Evolutionary conservation across 192 early-diverging fungal genomes (phyloP), one percentile per base, ranked within the genome.

Genomic region (Allomyces macrogynus): DNA sequence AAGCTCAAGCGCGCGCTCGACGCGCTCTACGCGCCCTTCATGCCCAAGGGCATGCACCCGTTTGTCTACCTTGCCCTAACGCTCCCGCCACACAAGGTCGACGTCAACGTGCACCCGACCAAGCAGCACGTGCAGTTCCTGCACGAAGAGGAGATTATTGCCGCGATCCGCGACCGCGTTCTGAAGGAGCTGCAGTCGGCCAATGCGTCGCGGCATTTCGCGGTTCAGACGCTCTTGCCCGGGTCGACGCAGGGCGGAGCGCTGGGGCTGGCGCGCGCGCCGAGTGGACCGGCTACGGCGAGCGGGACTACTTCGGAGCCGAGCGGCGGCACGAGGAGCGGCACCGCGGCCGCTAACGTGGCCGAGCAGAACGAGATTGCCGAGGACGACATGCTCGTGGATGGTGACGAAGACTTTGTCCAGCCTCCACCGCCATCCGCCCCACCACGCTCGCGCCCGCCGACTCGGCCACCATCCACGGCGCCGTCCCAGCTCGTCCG

Each of bases 91-190:
- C 73, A 83, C 61, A 91, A 89, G 66, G 86, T 99, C 3, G 96
- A 99, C 70, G 96, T 99, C 1, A 99, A 99, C 71, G 91, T 99
- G 1, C 96, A 97, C 73, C 94, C 96, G 1, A 95, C 96, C 32
- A 99, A 99, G 67, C 80, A 86, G 10, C 87, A 93, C 77, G 91
- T 97, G 24, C 86, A 88, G 60, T 96, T 99, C 67, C 73, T 99
- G 69, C 81, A 97, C 72, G 87, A 97, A 67, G 92, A 99, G 40
- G 70, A 76, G 18, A 82, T 97, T 20, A 78, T 93, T 42, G 78
- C 79, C 12, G 67, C 69, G 0, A 74, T 99, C 3, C 77, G 82
- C 44, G 87, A 86, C 54, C 73, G 71, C 16, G 80, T 97, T 23
- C 83, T 87, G 66, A 74, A 81, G 23, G 74, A 73, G 60, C 71